Evolutionary conservation across 495 filamentous ascomycete species (phyloP).

Genomic region (Aspergillus cristatus): DNA sequence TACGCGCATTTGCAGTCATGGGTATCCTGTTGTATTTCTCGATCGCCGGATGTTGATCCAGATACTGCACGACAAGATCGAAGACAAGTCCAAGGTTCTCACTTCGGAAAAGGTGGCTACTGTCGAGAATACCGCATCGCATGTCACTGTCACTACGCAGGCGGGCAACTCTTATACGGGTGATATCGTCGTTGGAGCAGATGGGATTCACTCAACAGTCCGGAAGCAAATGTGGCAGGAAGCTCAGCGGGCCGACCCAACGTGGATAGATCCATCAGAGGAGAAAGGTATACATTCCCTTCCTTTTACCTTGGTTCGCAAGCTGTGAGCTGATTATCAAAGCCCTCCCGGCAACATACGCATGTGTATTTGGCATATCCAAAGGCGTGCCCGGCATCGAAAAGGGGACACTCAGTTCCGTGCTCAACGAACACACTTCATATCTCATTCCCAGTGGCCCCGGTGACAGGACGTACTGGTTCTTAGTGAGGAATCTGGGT

Average conservation of each 20-base stretch:
- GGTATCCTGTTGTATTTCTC: conserved; percentile 14
- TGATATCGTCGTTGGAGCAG: conserved; percentile 42
- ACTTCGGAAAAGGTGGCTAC: conserved; percentile 22
- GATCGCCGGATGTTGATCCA: conserved; percentile 27
- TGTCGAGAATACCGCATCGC: conserved; percentile 12
- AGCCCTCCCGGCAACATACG: conserved; percentile 17
- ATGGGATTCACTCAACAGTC: conserved; percentile 40
- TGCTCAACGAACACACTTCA: conserved; percentile 13
- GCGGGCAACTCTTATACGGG: conserved; percentile 30
- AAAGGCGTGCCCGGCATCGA: conserved; percentile 6
- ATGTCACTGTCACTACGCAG: conserved; percentile 19
- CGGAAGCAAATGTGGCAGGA: conserved; percentile 34
- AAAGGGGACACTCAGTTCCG: conserved; percentile 5
- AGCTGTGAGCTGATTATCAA: not conserved
- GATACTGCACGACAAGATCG: conserved; percentile 24
- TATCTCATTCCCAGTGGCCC: conserved; percentile 15
- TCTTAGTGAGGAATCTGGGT: conserved; percentile 14
- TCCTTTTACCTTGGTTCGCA: not conserved
- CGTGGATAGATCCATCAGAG: conserved; percentile 14
- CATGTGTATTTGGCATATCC: conserved; percentile 19
- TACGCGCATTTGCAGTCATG: conserved; percentile 3
- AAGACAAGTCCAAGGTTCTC: conserved; percentile 24
- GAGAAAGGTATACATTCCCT: conserved; percentile 7
- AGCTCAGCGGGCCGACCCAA: conserved; percentile 13
- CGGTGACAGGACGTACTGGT: conserved; percentile 15